Evolutionary conservation across 106 monocot species (phyloP).

Genomic region (Posidonia australis): DNA sequence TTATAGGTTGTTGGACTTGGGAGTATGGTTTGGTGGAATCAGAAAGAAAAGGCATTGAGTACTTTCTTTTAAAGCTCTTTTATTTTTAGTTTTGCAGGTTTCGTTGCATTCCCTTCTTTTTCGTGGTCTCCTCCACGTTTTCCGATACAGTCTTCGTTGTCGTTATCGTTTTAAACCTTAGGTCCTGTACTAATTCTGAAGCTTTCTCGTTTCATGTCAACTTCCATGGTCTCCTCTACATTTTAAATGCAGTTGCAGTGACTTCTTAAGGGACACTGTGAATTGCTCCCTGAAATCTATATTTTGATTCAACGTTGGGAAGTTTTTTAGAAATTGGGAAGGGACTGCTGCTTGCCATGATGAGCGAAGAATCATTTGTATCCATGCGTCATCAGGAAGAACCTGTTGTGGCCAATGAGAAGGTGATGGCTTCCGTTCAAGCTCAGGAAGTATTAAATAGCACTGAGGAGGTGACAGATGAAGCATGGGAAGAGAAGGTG

Average conservation of each 20-base stretch:
- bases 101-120: too few relatives aligned
- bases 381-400: not conserved
- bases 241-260: not conserved
- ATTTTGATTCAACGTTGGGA: not conserved
- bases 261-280: not conserved
- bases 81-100: too few relatives aligned
- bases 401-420: not conserved
- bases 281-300: not conserved
- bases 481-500: constrained; percentile 1
- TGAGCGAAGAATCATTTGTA: not conserved
- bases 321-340: not conserved
- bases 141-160: too few relatives aligned
- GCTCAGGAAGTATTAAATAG: not conserved
- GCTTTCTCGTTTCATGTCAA: too few relatives aligned
- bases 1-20: too few relatives aligned
- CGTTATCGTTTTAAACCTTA: too few relatives aligned
- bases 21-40: too few relatives aligned
- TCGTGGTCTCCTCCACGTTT: too few relatives aligned
- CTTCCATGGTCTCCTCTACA: not conserved
- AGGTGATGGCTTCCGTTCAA: not conserved
- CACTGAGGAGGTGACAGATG: not conserved
- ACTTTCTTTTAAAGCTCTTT: too few relatives aligned
- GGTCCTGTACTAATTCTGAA: too few relatives aligned
- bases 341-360: not conserved
- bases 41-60: too few relatives aligned